phyloP scores from a whole-genome alignment of 2,329 filamentous ascomycete genomes.

The Arthrobotrys pseudoclavata region DNA sequence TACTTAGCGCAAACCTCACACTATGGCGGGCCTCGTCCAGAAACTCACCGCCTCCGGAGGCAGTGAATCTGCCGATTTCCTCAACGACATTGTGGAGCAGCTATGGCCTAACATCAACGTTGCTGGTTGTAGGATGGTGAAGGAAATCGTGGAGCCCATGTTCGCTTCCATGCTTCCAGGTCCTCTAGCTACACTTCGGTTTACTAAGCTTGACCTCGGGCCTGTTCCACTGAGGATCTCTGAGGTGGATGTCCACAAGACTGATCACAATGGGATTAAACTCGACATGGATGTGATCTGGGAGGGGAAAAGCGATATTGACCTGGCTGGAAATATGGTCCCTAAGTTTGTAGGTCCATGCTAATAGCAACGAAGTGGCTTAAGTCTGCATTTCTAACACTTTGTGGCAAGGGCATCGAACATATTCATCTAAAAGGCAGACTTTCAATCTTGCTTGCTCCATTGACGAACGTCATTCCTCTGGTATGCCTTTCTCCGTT shows the following conservation, averaged over 20 bases:
- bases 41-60: slow-evolving; percentile 67
- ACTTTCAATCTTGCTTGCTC: slow-evolving; percentile 68
- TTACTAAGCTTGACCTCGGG: slow-evolving; percentile 69
- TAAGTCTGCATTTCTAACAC: slow-evolving; percentile 20
- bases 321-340: slow-evolving; percentile 68
- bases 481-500: slow-evolving; percentile 65
- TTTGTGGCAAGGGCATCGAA: slow-evolving; percentile 67
- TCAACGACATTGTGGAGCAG: slow-evolving; percentile 69
- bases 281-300: slow-evolving; percentile 69
- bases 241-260: slow-evolving; percentile 69
- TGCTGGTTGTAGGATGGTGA: slow-evolving; percentile 68
- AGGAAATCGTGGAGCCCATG: slow-evolving; percentile 70
- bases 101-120: slow-evolving; percentile 70
- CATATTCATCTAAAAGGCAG: slow-evolving; percentile 68
- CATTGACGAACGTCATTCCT: slow-evolving; percentile 69
- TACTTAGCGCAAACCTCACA: neutral
- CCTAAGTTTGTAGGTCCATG: slow-evolving; percentile 66
- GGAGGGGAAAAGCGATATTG: slow-evolving; percentile 69
- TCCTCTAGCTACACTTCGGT: slow-evolving; percentile 67
- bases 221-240: slow-evolving; percentile 67
- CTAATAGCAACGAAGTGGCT: neutral
- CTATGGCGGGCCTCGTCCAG: slow-evolving; percentile 66
- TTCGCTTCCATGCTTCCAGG: slow-evolving; percentile 68
- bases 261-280: slow-evolving; percentile 68
- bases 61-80: slow-evolving; percentile 68